Conservation (phyloP, 108 stramenopile species). For the Conticribra guillardii region DNA sequence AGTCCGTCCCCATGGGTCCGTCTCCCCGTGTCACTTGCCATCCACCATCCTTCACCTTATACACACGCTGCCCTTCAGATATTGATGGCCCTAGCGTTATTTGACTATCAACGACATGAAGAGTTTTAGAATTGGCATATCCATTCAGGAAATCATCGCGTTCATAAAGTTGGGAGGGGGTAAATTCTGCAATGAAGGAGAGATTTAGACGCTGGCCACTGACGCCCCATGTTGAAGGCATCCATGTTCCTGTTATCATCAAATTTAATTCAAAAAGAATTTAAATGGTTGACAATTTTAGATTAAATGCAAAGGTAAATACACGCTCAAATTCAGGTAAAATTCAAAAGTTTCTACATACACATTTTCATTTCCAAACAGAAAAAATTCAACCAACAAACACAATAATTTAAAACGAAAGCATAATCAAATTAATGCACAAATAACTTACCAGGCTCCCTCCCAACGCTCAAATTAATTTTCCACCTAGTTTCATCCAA, state of each 20-base stretch:
- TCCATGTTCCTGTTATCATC: conserved; percentile 64
- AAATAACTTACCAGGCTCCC: conserved; percentile 59
- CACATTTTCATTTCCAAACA: no score
- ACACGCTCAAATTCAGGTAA: no score
- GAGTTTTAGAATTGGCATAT: conserved; percentile 54
- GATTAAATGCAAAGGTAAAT: no score
- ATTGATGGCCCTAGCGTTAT: conserved; percentile 49
- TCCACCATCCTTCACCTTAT: conserved; percentile 60
- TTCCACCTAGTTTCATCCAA: conserved; percentile 73
- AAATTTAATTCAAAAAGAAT: no score
- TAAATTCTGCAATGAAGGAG: conserved; percentile 66
- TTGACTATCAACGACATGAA: conserved; percentile 47
- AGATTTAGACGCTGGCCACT: conserved; percentile 65
- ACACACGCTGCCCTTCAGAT: conserved; percentile 51
- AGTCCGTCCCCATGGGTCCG: conserved; percentile 71
- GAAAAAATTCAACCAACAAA: no score
- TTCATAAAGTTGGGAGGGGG: conserved; percentile 55
- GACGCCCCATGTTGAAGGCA: conserved; percentile 80
- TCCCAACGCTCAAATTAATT: conserved; percentile 66
- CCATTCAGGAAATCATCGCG: conserved; percentile 69
- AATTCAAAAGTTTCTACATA: no score
- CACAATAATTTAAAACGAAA: no score
- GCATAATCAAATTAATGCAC: no score
- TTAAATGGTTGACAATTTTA: no score
- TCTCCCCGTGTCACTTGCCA: conserved; percentile 68